Percentiles rank a stretch among this genome's conserved stretches.
These are phyloP conservation scores for Sextonia rubra DNA, from an alignment of 164 flowering plant species.

Conservation along the genomic window DNA sequence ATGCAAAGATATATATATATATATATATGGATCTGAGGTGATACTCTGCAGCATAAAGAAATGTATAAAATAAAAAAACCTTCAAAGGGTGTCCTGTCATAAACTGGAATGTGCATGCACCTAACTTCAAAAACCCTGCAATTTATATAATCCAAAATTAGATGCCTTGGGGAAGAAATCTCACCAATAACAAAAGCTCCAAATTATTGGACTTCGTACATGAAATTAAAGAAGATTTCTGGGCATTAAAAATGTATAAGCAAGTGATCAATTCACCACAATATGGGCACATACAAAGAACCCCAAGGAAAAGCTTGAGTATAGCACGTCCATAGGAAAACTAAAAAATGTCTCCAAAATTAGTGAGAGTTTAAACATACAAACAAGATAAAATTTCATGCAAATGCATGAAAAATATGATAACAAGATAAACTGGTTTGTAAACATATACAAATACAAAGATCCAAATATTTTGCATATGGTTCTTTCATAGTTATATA, in stretches of 20 bases:
- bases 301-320: neutral
- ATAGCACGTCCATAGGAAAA: too few relatives aligned
- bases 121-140: slow-evolving; percentile 84
- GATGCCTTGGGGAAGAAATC: neutral
- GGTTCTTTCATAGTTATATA: too few relatives aligned
- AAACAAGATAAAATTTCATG: too few relatives aligned
- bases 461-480: too few relatives aligned
- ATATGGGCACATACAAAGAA: neutral
- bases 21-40: neutral
- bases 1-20: neutral
- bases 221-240: neutral
- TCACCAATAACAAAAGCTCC: neutral
- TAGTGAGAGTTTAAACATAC: too few relatives aligned
- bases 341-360: too few relatives aligned
- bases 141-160: neutral
- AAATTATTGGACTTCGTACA: neutral
- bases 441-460: too few relatives aligned
- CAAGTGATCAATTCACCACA: neutral
- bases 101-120: slow-evolving; percentile 88
- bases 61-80: slow-evolving; percentile 23
- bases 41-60: neutral
- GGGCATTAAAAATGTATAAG: neutral
- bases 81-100: slow-evolving; percentile 86
- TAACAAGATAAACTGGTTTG: too few relatives aligned
- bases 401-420: too few relatives aligned